These are phyloP conservation scores for Euphorbia tirucalli DNA, from an alignment of 345 rosid species.

Conservation along the genomic window DNA sequence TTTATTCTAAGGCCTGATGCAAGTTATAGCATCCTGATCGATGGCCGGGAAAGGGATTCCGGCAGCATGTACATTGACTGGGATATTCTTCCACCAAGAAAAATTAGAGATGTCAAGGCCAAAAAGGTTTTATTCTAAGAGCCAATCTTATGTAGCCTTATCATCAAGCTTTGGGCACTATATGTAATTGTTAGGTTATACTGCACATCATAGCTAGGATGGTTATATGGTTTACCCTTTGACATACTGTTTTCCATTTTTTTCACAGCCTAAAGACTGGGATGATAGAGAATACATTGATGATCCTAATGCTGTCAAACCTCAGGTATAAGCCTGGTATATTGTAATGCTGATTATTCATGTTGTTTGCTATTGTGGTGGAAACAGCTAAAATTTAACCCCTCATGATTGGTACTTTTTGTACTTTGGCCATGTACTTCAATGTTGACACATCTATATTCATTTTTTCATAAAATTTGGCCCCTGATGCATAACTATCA, in stretches of 20 bases:
- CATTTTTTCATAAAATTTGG: too few relatives aligned
- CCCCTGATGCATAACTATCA: too few relatives aligned
- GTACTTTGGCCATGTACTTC: too few relatives aligned
- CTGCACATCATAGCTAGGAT: not conserved
- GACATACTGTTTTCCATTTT: not conserved
- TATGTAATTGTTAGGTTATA: not conserved
- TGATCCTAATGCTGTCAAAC: constrained; percentile 76
- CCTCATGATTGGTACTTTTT: too few relatives aligned
- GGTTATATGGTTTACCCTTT: not conserved
- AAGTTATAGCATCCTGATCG: constrained; percentile 73
- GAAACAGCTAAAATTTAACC: too few relatives aligned
- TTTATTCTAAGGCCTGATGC: constrained; percentile 94
- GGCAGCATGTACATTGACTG: constrained; percentile 94
- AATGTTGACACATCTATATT: too few relatives aligned
- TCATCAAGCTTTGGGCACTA: not conserved
- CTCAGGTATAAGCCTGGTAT: constrained; percentile 62
- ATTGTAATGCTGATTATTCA: constrained; percentile 1
- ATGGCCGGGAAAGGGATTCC: constrained; percentile 79
- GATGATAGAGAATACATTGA: constrained; percentile 88
- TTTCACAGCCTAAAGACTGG: constrained; percentile 91
- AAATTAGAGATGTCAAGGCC: constrained; percentile 68
- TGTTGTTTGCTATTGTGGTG: not conserved
- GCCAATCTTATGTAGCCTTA: not conserved
- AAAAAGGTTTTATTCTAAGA: constrained; percentile 53
- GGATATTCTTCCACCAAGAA: constrained; percentile 93